Evolutionary conservation across 345 rosid genomes (phyloP).

Genomic region (Aethionema arabicum): DNA sequence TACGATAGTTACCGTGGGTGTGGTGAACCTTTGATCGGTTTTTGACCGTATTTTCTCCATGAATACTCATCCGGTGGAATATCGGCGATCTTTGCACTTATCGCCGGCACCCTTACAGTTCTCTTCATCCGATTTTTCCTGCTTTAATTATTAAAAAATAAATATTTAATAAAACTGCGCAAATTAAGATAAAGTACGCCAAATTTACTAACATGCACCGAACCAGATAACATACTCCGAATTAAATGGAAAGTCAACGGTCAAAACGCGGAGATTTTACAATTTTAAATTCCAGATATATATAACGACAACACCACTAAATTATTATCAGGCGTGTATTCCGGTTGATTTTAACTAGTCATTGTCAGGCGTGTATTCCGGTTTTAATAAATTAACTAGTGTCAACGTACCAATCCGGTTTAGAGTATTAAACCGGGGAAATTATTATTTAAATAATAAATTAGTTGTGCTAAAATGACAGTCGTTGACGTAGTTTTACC

Average conservation of each 20-base stretch:
- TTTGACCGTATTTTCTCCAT: conserved; percentile 96
- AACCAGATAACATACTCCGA: background rate
- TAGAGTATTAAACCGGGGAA: background rate
- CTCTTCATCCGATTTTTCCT: conserved; percentile 79
- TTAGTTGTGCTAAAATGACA: background rate
- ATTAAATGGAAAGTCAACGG: conserved; percentile 1
- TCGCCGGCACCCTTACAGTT: conserved; percentile 68
- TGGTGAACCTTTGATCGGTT: conserved; percentile 94
- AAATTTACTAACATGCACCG: conserved; percentile 10
- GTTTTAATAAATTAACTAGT: background rate
- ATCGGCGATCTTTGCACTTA: conserved; percentile 80
- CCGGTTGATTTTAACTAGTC: conserved; percentile 1
- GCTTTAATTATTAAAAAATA: conserved; percentile 6
- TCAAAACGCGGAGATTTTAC: background rate
- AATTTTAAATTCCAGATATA: background rate
- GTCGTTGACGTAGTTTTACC: conserved; percentile 39
- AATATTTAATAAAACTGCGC: too few species aligned
- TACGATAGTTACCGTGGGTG: conserved; percentile 66
- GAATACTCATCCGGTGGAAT: conserved; percentile 87
- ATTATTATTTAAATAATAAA: background rate
- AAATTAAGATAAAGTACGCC: too few species aligned
- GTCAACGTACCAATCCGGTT: conserved; percentile 8
- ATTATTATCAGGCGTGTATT: conserved; percentile 13
- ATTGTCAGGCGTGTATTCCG: conserved; percentile 14
- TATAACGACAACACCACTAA: conserved; percentile 25